Percentiles rank a stretch among this genome's conserved stretches.
Evolutionary conservation across 2,329 filamentous ascomycete species (phyloP).

Genomic region (Dactylonectria estremocensis): DNA sequence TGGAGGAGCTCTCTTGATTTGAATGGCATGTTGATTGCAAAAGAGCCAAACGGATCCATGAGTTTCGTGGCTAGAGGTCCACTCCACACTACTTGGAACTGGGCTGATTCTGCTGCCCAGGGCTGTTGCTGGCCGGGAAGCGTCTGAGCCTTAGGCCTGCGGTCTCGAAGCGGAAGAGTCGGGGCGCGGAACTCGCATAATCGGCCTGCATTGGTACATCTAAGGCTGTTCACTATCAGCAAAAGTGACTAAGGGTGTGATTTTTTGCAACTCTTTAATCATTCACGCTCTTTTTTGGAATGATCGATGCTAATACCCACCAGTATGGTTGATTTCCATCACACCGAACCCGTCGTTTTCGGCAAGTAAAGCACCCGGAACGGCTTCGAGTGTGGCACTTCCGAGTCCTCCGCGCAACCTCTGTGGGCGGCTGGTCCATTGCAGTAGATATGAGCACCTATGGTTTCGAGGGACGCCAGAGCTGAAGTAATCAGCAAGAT

Average conservation of each 20-base stretch:
- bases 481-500: background rate
- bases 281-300: background rate
- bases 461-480: background rate
- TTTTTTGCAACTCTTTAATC: background rate
- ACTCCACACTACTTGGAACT: background rate
- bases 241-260: background rate
- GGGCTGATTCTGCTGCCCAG: conserved; percentile 28
- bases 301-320: conserved; percentile 27
- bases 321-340: conserved; percentile 35
- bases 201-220: conserved; percentile 31
- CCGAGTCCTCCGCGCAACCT: background rate
- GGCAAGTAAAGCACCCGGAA: conserved; percentile 28
- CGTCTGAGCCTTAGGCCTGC: conserved; percentile 21
- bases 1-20: conserved; percentile 44
- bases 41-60: conserved; percentile 38
- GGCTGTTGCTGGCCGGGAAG: conserved; percentile 45
- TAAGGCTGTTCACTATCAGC: conserved; percentile 29
- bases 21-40: conserved; percentile 43
- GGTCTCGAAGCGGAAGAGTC: conserved; percentile 43
- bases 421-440: conserved; percentile 12
- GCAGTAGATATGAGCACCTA: background rate
- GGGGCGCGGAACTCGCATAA: conserved; percentile 37
- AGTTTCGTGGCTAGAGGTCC: conserved; percentile 15
- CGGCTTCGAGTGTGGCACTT: conserved; percentile 31
- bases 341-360: conserved; percentile 28